A percentile compares a stretch with the other conserved stretches of the same genome.
Evolutionary conservation across 2,329 filamentous ascomycete genomes (phyloP).

Genomic region (Zymoseptoria passerinii): DNA sequence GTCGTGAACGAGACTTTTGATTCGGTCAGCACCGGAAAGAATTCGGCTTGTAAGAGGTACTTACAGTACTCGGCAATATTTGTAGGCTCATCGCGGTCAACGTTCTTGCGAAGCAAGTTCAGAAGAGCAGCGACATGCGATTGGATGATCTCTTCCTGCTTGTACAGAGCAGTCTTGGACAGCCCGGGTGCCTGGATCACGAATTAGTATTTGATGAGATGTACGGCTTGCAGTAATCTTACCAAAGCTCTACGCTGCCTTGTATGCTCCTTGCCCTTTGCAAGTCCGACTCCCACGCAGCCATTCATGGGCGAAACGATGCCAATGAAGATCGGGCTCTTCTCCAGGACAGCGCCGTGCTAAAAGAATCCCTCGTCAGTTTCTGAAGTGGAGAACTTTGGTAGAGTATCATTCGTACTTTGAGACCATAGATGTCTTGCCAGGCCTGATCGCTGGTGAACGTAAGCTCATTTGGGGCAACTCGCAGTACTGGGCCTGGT

Average conservation of each 20-base stretch:
- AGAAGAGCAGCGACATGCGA: constrained; percentile 1
- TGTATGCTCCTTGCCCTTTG: constrained; percentile 6
- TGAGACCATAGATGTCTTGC: constrained; percentile 5
- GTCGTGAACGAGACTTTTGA: not conserved
- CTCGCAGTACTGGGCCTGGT: not conserved
- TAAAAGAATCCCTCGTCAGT: not conserved
- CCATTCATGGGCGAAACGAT: constrained; percentile 7
- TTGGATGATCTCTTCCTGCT: constrained; percentile 4
- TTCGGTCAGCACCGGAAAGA: not conserved
- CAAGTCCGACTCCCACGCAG: constrained; percentile 5
- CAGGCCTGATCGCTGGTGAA: constrained; percentile 1
- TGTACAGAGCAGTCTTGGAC: constrained; percentile 4
- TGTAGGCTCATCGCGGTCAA: not conserved
- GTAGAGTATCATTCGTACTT: not conserved
- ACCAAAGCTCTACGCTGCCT: constrained; percentile 4
- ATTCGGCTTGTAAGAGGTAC: not conserved
- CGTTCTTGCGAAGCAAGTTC: not conserved
- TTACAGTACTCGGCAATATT: constrained; percentile 6
- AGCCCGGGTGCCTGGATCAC: constrained; percentile 1
- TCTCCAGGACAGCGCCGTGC: constrained; percentile 8
- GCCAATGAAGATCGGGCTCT: constrained; percentile 9
- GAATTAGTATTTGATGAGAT: not conserved
- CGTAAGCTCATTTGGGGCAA: not conserved
- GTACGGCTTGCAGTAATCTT: too few relatives aligned
- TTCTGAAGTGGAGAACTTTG: too few relatives aligned